Base-by-base conservation (phyloP, 306 rosid genomes). In the Sindora glabra region DNA sequence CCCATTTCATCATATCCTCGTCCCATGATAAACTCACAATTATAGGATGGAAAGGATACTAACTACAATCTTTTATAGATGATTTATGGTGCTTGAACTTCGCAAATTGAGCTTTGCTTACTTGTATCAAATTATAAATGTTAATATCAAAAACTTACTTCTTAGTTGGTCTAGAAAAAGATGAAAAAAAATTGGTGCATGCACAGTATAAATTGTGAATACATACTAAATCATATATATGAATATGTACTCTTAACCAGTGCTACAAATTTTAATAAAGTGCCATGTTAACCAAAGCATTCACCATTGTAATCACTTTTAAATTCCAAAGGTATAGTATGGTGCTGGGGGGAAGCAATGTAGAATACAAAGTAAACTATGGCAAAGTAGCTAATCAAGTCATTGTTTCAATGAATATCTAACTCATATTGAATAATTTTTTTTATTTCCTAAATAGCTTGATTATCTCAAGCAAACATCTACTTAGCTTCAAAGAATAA, bases 191-290 rank as follows among this genome's bases (percentile, higher is more conserved):
- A 12, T 51, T 16, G 41, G 33, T 9, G 51, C n/a, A 6, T 67
- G 19, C 45, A 69, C 27, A 23, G 23, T 11, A 14, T 27, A 24
- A 48, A 53, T 42, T 33, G 23, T 52, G 40, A 57, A 2, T 25
- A 68, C 95, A 30, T 88, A 88, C 98, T 96, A 92, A 72, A 58
- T 92, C 98, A 62, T 88, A 92, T 38, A 92, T 61, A 66, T 83
- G 84, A 62, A 92, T 96, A 92, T 92, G 85, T 88, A 92, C 88
- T 86, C 86, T 74, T 83, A 96, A 42, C 98, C 98, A 17, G 96
- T 92, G 89, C 96, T 92, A 95, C 84, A 76, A 74, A 64, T 59
- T 62, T 14, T 49, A 54, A 46, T 19, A 44, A 36, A 64, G 40
- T n/a, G 62, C 62, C 29, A 53, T 42, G 32, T 4, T 48, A 41